Base-by-base conservation (phyloP, 1,139 yeast genomes). In the Entelexis paramagnoliae region DNA sequence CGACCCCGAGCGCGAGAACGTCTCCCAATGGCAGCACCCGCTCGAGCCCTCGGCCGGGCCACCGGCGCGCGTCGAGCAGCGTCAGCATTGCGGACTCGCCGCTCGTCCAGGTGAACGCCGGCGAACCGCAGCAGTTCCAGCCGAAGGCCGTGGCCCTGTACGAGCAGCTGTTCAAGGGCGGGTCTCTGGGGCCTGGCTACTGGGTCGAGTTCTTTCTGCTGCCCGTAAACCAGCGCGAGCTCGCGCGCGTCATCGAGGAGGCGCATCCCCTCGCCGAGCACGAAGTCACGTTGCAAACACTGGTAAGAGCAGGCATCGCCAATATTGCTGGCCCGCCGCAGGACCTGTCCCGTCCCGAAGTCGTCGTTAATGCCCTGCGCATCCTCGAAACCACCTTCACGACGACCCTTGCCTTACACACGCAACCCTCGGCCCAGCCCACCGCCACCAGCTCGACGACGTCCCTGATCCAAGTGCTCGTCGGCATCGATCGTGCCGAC, bases 131-230 rank as follows among this genome's bases (percentile, higher is more conserved):
- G 24, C 26, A 42, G 16, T 61, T 64, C 48, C 60, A 60, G 48
- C 72, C 72, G 16, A 69, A 69, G 55, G 68, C 66, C 13, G 56
- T 68, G 20, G 54, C 59, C 4, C 58, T 70, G 11, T 70, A 70
- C 53, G 68, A 66, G 20, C 51, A 60, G 40, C 61, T 70, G 17
- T 68, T 69, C 50, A 49, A 53, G 4, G 16, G 16, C 11, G 30
- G 14, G 17, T 32, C 14, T 6, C 59, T 57, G 26, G 35, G 58
- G 1, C 65, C 65, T 5, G 69, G 68, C 11, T 70, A 60, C 56
- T 70, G 73, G 73, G 64, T 64, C 26, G 72, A 70, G 55, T 62
- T 70, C 46, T 70, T 66, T 53, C 53, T 70, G 14, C 60, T 70
- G 47, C 63, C 63, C 22, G 66, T 68, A 46, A 62, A 66, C 48